Conservation (phyloP, 306 rosid genomes). For the Fragaria nilgerrensis region DNA sequence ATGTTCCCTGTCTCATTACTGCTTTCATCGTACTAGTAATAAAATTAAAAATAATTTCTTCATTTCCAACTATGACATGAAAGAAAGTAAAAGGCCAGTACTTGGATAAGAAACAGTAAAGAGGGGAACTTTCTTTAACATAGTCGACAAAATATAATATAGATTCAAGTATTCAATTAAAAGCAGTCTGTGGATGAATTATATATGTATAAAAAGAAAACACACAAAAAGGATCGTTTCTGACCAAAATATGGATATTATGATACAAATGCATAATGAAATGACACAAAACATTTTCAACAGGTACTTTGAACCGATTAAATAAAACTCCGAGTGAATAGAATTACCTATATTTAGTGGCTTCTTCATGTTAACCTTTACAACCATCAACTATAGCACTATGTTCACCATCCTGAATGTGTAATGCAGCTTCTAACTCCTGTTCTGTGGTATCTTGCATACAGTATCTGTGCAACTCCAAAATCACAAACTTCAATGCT, state of each 20-base stretch:
- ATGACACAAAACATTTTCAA: conserved; percentile 28
- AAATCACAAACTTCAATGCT: conserved; percentile 19
- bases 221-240: conserved; percentile 19
- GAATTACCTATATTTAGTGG: conserved; percentile 15
- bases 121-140: background rate
- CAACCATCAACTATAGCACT: conserved; percentile 20
- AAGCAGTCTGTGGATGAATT: conserved; percentile 12
- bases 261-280: conserved; percentile 25
- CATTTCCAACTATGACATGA: background rate
- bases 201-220: conserved; percentile 1
- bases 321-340: conserved; percentile 17
- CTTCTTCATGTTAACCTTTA: conserved; percentile 31
- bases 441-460: conserved; percentile 11
- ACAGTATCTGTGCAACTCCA: conserved; percentile 18
- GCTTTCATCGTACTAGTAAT: background rate
- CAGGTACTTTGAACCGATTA: conserved; percentile 30
- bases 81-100: background rate
- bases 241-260: conserved; percentile 24
- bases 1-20: background rate
- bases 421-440: conserved; percentile 25
- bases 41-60: background rate
- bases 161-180: background rate
- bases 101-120: background rate
- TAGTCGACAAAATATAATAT: background rate
- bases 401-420: conserved; percentile 16